These are phyloP conservation scores for Dichotomocladium elegans DNA, from an alignment of 371 early-diverging fungal genomes.

Conservation along the genomic window DNA sequence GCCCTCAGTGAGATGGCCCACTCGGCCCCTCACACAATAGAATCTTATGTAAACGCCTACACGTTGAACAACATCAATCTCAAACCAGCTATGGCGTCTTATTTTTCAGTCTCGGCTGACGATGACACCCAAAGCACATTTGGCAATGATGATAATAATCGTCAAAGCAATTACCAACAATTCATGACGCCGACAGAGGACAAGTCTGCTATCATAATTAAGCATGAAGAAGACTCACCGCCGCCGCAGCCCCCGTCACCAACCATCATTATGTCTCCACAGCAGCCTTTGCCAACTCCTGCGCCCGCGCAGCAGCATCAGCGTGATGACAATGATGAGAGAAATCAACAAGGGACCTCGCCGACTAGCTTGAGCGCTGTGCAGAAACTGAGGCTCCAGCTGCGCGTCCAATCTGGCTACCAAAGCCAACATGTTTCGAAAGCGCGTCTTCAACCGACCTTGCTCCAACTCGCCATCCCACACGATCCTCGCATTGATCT, in stretches of 20 bases:
- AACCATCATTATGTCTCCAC: not conserved
- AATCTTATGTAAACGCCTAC: conserved; percentile 19
- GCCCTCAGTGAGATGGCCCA: conserved; percentile 19
- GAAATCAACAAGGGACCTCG: conserved; percentile 13
- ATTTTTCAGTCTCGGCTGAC: conserved; percentile 9
- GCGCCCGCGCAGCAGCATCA: not conserved
- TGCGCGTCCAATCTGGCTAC: conserved; percentile 18
- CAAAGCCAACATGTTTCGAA: conserved; percentile 15
- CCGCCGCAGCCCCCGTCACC: not conserved
- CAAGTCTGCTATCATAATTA: conserved; percentile 1
- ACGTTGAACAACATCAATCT: conserved; percentile 15
- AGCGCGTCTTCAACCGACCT: conserved; percentile 30
- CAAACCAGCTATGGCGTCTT: conserved; percentile 11
- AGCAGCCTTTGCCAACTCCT: not conserved
- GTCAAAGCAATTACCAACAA: conserved; percentile 21
- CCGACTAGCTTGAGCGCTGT: conserved; percentile 39
- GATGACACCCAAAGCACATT: not conserved
- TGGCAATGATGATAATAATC: conserved; percentile 30
- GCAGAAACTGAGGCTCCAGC: conserved; percentile 37
- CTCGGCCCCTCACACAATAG: conserved; percentile 17
- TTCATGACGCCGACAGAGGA: not conserved
- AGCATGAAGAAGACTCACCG: not conserved
- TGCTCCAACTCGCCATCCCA: conserved; percentile 44
- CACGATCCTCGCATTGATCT: conserved; percentile 60
- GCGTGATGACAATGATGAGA: not conserved